Base-by-base conservation (phyloP, 192 early-diverging fungal species). In the Coemansia sp. region DNA sequence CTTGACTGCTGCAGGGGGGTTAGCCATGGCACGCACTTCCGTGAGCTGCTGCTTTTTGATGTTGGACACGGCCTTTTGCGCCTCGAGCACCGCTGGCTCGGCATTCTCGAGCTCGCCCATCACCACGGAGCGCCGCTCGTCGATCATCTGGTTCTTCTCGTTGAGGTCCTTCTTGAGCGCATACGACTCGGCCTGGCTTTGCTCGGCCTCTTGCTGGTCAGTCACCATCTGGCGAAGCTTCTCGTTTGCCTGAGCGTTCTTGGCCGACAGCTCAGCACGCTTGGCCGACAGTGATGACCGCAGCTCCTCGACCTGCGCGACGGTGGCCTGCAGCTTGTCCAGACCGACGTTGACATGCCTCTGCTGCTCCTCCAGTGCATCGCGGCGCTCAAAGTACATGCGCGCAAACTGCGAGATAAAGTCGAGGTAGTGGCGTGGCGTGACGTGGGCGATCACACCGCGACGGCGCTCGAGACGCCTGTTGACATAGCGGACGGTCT, bases 341-440 rank as follows among this genome's bases (percentile, higher is more conserved):
- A 99, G 72, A 39, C 98, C 98, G 54, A 95, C 88, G 54, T 95
- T 95, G 49, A 99, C 82, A 53, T 99, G 98, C 19, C 94, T 87
- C 67, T 99, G 98, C 69, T 94, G 94, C 54, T 98, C 95, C 75
- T 99, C 95, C 11, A 99, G 76, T 60, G 92, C 89, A 44, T 89
- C 90, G 17, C 93, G 89, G 60, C 95, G 97, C 71, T 91, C 91
- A 54, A 83, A 83, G 74, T 86, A 97, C 41, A 98, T 71, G 29
- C 84, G 82, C 17, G 86, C 87, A 60, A 93, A 98, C 41, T 97
- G 94, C 53, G 82, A 81, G 50, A 99, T 91, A 62, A 97, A 96
- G 79, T 99, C 98, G 17, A 99, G 75, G 72, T 91, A 99, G 64
- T 99, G 98, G 26, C 98, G 86, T 14, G 97, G 97, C 14, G 97